A percentile compares a stretch with the other conserved stretches of the same genome.
phyloP scores from a whole-genome alignment of 2,329 filamentous ascomycete genomes.

The Alternaria infectoria region DNA sequence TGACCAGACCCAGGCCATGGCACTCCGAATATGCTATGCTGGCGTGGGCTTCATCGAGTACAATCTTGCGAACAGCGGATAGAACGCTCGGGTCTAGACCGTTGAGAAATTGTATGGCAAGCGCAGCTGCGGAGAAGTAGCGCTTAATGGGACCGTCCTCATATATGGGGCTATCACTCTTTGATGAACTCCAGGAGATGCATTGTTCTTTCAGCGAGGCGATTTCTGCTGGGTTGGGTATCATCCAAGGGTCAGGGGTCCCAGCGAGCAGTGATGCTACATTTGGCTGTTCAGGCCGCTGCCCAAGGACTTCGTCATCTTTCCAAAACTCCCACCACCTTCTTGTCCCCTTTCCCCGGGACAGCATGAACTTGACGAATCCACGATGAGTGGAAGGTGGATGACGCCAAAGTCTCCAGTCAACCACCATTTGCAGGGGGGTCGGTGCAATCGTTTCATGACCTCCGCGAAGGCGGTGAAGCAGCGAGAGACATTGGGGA shows the following conservation, averaged over 20 bases:
- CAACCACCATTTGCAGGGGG: not conserved
- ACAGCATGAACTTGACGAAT: not conserved
- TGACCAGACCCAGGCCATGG: not conserved
- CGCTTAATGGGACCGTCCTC: not conserved
- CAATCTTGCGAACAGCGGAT: not conserved
- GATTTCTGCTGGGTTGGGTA: not conserved
- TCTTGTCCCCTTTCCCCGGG: not conserved
- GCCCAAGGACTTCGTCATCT: not conserved
- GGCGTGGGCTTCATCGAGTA: not conserved
- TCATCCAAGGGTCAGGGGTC: not conserved
- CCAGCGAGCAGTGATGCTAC: not conserved
- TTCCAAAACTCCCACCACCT: not conserved
- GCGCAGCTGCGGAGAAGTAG: not conserved
- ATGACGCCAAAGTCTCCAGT: not conserved
- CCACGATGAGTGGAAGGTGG: not conserved
- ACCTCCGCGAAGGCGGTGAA: not conserved
- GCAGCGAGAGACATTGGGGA: not conserved
- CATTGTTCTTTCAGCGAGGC: not conserved
- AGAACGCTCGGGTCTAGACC: not conserved
- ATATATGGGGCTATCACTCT: not conserved
- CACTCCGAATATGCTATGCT: not conserved
- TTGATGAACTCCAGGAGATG: not conserved
- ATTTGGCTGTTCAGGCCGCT: not conserved
- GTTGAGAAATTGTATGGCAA: not conserved
- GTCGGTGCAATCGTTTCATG: not conserved